phyloP scores from a whole-genome alignment of 139 green algal genomes.

The Closterium sp. region DNA sequence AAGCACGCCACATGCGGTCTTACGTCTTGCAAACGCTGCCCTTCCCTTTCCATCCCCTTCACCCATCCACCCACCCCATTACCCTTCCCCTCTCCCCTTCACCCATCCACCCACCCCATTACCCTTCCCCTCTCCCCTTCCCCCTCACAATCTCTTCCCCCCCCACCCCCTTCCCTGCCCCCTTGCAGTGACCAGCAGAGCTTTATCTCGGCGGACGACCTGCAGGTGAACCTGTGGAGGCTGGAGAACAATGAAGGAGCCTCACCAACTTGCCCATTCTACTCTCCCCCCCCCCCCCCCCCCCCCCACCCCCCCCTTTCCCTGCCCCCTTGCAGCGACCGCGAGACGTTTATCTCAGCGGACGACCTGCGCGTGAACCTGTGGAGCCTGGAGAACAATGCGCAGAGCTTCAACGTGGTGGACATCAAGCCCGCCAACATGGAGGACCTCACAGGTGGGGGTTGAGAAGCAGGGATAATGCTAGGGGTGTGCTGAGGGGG shows the following conservation, averaged over 20 bases:
- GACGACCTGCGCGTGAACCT: slow-evolving; percentile 62
- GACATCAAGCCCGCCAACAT: slow-evolving; percentile 99
- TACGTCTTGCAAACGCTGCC: too few species aligned
- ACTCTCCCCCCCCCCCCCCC: too few species aligned
- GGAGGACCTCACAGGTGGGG: slow-evolving; percentile 90
- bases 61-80: too few species aligned
- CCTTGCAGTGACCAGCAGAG: slow-evolving; percentile 81
- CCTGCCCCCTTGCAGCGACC: slow-evolving; percentile 63
- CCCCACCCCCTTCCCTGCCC: neutral
- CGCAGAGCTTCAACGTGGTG: slow-evolving; percentile 95
- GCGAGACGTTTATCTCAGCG: slow-evolving; percentile 91
- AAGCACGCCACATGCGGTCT: too few species aligned
- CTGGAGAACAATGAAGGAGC: slow-evolving; percentile 80
- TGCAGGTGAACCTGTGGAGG: slow-evolving; percentile 79
- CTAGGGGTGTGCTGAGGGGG: too few species aligned
- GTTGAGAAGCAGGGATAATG: too few species aligned
- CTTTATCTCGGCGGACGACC: slow-evolving; percentile 77
- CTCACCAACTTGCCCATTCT: slow-evolving; percentile 40
- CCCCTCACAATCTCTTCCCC: neutral
- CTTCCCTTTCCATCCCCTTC: too few species aligned
- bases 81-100: neutral
- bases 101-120: neutral
- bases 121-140: neutral
- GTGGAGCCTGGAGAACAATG: slow-evolving; percentile 91
- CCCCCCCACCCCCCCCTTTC: too few species aligned